Evolutionary conservation across 768 basidiomycete species (phyloP), one percentile per base, ranked within the genome.

Genomic region (Collybia sp.): DNA sequence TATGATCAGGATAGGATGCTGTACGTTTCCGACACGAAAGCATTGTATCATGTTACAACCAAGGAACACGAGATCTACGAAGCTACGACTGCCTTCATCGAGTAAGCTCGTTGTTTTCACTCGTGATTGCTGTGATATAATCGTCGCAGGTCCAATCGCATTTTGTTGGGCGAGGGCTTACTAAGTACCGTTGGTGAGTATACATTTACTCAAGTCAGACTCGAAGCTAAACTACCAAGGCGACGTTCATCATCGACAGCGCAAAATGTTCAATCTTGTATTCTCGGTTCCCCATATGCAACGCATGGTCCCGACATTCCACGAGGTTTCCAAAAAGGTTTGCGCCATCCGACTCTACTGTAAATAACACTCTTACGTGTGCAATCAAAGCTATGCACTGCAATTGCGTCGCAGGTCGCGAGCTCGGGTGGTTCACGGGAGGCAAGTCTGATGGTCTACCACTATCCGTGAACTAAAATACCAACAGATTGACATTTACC

Each of bases 401-500:
- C 36, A 32, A 31, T 30, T 16, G n/a, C 16, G 20, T 41, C 25
- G 41, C 15, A 30, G 19, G 39, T 30, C 16, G 36, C 16, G n/a
- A n/a, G n/a, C n/a, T n/a, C n/a, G 35, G 11, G 6, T 9, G 12
- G 20, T 33, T 18, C 34, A 12, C 18, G 15, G 12, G 38, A 42
- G 30, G 35, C 43, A 10, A 18, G n/a, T 37, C n/a, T 8, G 10
- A n/a, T 18, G 13, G 13, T 6, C 10, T 18, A 37, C 10, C 35
- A n/a, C 3, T 10, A 10, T 3, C 3, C 35, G 4, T 37, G 35
- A 37, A n/a, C 13, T 37, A 10, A n/a, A 6, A 37, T 18, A 6
- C 6, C 30, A 34, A 11, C 49, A 64, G 47, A 46, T 62, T 36
- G 58, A 69, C 31, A 44, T 70, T 36, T 47, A 68, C 20, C 39